A percentile compares a stretch with the other conserved stretches of the same genome.
Evolutionary conservation across 371 early-diverging fungal genomes (phyloP).

Genomic region (Rhizopus delemar): DNA sequence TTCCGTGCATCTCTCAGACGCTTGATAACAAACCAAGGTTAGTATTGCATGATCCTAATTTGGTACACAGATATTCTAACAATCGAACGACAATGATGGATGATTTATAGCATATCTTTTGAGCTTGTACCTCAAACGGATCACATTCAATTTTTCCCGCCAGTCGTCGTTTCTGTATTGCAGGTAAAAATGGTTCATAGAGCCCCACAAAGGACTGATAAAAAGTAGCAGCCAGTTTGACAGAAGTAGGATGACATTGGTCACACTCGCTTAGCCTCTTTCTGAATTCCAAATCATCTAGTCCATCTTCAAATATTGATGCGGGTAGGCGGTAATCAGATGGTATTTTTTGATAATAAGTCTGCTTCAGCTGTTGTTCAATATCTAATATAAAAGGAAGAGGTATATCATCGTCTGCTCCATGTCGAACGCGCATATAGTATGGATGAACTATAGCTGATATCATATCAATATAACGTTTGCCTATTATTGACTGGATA

Average conservation of each 20-base stretch:
- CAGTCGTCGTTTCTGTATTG: conserved; percentile 3
- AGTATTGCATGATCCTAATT: conserved; percentile 24
- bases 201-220: conserved; percentile 30
- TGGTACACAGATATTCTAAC: conserved; percentile 30
- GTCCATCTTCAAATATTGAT: conserved; percentile 31
- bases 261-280: conserved; percentile 21
- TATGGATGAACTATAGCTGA: conserved; percentile 15
- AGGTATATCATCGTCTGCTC: conserved; percentile 25
- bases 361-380: conserved; percentile 24
- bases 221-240: conserved; percentile 25
- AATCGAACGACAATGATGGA: conserved; percentile 35
- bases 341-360: conserved; percentile 27
- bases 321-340: conserved; percentile 19
- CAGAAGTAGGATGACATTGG: conserved; percentile 24
- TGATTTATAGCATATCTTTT: conserved; percentile 30
- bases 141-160: background rate
- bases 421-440: conserved; percentile 24
- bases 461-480: conserved; percentile 18
- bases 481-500: conserved; percentile 27
- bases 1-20: conserved; percentile 42
- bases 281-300: conserved; percentile 32
- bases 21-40: conserved; percentile 27
- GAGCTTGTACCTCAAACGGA: conserved; percentile 25
- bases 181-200: conserved; percentile 39
- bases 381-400: conserved; percentile 27